A percentile compares a stretch with the other conserved stretches of the same genome.
Conservation (phyloP, 495 filamentous ascomycete genomes). For the Hypomontagnella submonticulosa region DNA sequence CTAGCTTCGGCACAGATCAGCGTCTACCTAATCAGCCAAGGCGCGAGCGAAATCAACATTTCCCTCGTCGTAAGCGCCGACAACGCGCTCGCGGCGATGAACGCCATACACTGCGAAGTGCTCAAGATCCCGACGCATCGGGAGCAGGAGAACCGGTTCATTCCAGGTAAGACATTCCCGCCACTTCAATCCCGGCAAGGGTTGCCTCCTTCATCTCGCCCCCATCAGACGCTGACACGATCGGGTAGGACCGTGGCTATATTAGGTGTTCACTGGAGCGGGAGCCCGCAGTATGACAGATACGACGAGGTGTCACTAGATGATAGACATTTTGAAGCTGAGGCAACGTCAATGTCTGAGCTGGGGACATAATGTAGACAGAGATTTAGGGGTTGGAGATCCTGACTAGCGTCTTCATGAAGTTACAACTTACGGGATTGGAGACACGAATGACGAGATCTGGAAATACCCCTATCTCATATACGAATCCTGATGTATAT, state of each 20-base stretch:
- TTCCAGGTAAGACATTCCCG: conserved; percentile 42
- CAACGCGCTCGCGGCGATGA: conserved; percentile 52
- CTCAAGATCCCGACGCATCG: conserved; percentile 52
- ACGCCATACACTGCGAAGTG: conserved; percentile 55
- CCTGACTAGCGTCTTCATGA: background rate
- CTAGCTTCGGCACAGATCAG: conserved; percentile 52
- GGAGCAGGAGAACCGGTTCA: conserved; percentile 49
- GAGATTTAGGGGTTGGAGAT: conserved; percentile 1
- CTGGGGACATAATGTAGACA: background rate
- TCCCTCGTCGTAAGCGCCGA: conserved; percentile 54
- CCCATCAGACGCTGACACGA: conserved; percentile 9
- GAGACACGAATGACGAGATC: conserved; percentile 9
- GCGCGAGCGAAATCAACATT: conserved; percentile 57
- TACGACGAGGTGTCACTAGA: conserved; percentile 13
- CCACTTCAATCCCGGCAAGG: conserved; percentile 7
- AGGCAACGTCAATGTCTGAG: conserved; percentile 3
- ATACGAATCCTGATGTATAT: conserved; percentile 6
- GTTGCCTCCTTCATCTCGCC: conserved; percentile 5
- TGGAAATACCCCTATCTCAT: conserved; percentile 14
- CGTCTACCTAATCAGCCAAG: conserved; percentile 56
- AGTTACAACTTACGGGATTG: conserved; percentile 7
- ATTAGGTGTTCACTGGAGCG: conserved; percentile 21
- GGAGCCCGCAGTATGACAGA: conserved; percentile 20
- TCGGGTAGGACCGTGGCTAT: conserved; percentile 41
- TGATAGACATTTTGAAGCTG: conserved; percentile 12